Conservation (phyloP, 805 yeast genomes). For the Nakazawaea wyomingensis region DNA sequence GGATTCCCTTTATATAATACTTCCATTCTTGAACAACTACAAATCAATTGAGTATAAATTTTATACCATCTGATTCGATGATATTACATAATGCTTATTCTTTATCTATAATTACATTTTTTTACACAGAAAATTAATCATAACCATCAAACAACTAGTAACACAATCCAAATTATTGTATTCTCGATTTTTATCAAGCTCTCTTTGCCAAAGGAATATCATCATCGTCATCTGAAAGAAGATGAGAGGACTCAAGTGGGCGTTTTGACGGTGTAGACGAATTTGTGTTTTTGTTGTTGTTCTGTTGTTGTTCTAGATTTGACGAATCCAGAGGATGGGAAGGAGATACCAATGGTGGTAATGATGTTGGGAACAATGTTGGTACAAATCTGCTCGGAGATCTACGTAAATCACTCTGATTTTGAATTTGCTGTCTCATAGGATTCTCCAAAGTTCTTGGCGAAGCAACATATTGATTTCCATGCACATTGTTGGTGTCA, state of each 20-base stretch:
- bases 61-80: too few relatives aligned
- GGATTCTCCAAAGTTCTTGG: neutral
- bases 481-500: neutral
- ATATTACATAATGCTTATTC: neutral
- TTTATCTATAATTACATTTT: too few relatives aligned
- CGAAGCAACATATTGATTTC: neutral
- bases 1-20: conserved; percentile 55
- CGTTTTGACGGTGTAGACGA: conserved; percentile 14
- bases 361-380: neutral
- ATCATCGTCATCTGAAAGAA: conserved; percentile 23
- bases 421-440: neutral
- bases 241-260: conserved; percentile 21
- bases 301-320: conserved; percentile 1
- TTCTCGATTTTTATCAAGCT: neutral
- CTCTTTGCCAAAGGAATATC: conserved; percentile 9
- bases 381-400: conserved; percentile 7
- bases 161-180: too few relatives aligned
- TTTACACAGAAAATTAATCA: too few relatives aligned
- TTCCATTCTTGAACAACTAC: neutral
- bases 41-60: too few relatives aligned
- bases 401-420: neutral
- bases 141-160: too few relatives aligned
- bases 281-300: neutral
- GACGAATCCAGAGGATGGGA: neutral
- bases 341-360: neutral